Percentiles rank a stretch among this genome's conserved stretches.
Conservation (phyloP, 345 rosid species). For the Angophora floribunda region DNA sequence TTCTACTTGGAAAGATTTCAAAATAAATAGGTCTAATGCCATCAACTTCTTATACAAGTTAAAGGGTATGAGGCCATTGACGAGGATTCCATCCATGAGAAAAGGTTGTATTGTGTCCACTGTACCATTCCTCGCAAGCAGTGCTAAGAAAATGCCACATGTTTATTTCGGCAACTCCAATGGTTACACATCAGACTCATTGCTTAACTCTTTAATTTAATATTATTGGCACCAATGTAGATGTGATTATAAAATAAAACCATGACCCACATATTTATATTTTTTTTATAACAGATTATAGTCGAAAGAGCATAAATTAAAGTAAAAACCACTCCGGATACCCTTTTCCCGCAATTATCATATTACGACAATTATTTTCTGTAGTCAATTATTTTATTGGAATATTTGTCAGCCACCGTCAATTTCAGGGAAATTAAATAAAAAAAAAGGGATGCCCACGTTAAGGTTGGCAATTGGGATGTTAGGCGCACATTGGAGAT, state of each 20-base stretch:
- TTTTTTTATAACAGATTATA: too few relatives aligned
- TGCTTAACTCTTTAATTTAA: not conserved
- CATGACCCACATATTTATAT: too few relatives aligned
- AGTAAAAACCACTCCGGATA: not conserved
- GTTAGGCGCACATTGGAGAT: not conserved
- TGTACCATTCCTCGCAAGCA: too few relatives aligned
- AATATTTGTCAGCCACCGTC: not conserved
- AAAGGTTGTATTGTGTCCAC: not conserved
- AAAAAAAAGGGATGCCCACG: not conserved
- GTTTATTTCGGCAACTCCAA: accelerated
- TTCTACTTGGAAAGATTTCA: not conserved
- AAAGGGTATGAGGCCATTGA: not conserved
- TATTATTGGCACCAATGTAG: not conserved
- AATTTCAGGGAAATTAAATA: not conserved
- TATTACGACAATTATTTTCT: not conserved
- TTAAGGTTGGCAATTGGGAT: not conserved
- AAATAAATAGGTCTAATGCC: not conserved
- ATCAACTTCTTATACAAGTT: not conserved
- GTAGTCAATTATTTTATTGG: not conserved
- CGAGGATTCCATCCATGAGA: not conserved
- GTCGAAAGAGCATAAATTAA: accelerated
- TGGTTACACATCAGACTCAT: not conserved
- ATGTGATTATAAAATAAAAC: too few relatives aligned
- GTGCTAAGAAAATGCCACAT: too few relatives aligned
- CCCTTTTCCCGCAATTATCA: not conserved